Conservation (phyloP, 208 protist genomes). For the Porcisia hertigi region DNA sequence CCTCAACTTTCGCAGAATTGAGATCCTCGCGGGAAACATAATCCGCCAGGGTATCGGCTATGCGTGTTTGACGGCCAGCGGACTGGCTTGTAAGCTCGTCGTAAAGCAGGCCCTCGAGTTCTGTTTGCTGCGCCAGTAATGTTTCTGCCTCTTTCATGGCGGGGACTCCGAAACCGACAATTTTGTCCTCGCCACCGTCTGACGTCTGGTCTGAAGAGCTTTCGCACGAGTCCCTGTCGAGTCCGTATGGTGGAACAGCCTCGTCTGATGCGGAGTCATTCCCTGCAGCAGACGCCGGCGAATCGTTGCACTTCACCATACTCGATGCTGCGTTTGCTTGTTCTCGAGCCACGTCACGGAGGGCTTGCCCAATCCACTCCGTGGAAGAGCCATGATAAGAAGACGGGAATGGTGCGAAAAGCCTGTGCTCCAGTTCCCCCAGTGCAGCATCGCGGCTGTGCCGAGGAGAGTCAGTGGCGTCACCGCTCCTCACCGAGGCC, state of each 20-base stretch:
- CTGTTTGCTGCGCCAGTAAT: constrained; percentile 15
- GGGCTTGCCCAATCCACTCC: constrained; percentile 40
- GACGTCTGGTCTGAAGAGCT: neutral
- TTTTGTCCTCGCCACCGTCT: neutral
- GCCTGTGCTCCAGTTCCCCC: constrained; percentile 10
- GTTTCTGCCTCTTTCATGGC: neutral
- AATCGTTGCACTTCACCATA: neutral
- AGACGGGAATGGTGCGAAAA: constrained; percentile 26
- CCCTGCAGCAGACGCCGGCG: neutral
- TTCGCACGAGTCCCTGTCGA: neutral
- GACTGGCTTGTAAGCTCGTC: neutral
- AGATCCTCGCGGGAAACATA: neutral
- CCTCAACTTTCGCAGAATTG: too few relatives aligned
- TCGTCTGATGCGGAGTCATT: neutral
- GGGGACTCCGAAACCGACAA: neutral
- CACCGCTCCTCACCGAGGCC: neutral
- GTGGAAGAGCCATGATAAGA: constrained; percentile 31
- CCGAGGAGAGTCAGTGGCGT: neutral
- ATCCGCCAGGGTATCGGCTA: neutral
- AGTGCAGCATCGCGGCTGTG: constrained; percentile 2
- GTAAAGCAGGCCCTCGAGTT: constrained; percentile 19
- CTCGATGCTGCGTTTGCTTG: neutral
- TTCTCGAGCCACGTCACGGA: constrained; percentile 34
- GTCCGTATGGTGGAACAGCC: neutral
- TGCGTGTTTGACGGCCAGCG: neutral